A percentile compares a stretch with the other conserved stretches of the same genome.
Conservation (phyloP, 345 rosid genomes). For the Eutrema yunnanense region DNA sequence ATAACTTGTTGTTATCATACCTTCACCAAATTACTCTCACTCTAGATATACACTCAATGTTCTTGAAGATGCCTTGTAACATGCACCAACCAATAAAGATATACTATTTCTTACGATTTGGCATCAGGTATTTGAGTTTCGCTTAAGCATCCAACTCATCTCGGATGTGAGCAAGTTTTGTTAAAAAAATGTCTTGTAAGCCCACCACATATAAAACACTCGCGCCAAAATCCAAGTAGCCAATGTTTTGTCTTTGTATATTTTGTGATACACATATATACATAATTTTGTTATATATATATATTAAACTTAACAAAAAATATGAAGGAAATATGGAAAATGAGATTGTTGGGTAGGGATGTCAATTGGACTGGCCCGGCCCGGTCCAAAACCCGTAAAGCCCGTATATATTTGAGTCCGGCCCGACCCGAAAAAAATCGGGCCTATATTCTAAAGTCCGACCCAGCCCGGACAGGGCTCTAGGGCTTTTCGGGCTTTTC, state of each 20-base stretch:
- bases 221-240: background rate
- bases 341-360: constrained; percentile 15
- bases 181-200: background rate
- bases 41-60: background rate
- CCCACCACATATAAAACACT: background rate
- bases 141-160: background rate
- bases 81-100: constrained; percentile 5
- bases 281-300: background rate
- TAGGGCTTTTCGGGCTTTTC: too few relatives aligned
- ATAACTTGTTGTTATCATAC: background rate
- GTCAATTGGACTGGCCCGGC: too few relatives aligned
- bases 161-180: background rate
- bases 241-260: background rate
- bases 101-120: background rate
- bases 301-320: background rate
- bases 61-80: constrained; percentile 22
- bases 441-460: too few relatives aligned
- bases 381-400: too few relatives aligned
- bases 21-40: background rate
- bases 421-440: too few relatives aligned
- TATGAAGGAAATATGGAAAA: background rate
- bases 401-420: too few relatives aligned
- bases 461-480: too few relatives aligned
- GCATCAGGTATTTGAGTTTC: background rate
- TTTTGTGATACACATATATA: background rate